A percentile compares a stretch with the other conserved stretches of the same genome.
These are phyloP conservation scores for Xylogone sp. DNA, from an alignment of 2,329 filamentous ascomycete species.

Conservation along the genomic window DNA sequence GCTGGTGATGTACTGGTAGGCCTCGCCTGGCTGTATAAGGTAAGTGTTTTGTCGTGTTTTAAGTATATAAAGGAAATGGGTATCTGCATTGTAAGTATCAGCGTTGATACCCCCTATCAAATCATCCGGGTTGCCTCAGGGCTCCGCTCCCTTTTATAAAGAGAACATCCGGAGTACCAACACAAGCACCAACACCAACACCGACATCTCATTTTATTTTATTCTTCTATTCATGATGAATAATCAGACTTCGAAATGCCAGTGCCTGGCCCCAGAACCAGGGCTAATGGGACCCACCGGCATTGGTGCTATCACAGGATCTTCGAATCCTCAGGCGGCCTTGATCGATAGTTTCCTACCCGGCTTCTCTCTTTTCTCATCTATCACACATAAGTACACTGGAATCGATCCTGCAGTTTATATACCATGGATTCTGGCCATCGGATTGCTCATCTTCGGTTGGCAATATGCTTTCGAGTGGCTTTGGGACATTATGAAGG, in stretches of 20 bases:
- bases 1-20: neutral
- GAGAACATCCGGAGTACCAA: too few relatives aligned
- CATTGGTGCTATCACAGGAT: conserved; percentile 4
- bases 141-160: too few relatives aligned
- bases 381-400: conserved; percentile 50
- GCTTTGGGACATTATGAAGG: conserved; percentile 43
- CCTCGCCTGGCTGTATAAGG: neutral
- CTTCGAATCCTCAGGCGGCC: conserved; percentile 32
- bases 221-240: neutral
- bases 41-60: neutral
- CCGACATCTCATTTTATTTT: neutral
- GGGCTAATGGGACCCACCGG: neutral
- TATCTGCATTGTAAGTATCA: too few relatives aligned
- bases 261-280: neutral
- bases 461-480: conserved; percentile 50
- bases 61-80: neutral
- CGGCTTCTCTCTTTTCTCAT: conserved; percentile 56
- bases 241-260: neutral
- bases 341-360: conserved; percentile 61
- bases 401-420: conserved; percentile 61
- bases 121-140: too few relatives aligned
- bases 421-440: conserved; percentile 51
- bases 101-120: too few relatives aligned
- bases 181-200: too few relatives aligned
- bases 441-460: conserved; percentile 44